Evolutionary conservation across 140 eudicot genomes (phyloP).

Genomic region (Stevia rebaudiana): DNA sequence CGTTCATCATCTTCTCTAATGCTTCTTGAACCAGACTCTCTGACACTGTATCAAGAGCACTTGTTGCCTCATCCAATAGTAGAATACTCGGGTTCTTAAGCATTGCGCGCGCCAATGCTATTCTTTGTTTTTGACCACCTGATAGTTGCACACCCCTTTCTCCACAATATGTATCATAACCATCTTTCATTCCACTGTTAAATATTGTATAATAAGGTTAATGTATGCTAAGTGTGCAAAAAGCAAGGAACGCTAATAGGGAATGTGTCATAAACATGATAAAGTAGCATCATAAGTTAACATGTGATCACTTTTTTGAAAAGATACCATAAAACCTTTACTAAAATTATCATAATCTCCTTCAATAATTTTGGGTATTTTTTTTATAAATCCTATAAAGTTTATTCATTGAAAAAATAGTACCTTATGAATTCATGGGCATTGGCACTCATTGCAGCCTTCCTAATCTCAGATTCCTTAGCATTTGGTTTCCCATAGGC

Average conservation of each 20-base stretch:
- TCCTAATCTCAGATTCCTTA: conserved; percentile 54
- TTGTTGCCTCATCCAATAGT: conserved; percentile 57
- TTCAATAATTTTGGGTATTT: neutral
- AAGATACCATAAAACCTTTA: neutral
- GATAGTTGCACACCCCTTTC: conserved; percentile 63
- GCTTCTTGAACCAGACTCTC: conserved; percentile 69
- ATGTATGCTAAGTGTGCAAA: neutral
- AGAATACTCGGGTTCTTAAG: conserved; percentile 55
- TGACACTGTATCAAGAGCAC: conserved; percentile 57
- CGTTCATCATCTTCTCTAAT: conserved; percentile 54
- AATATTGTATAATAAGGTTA: neutral
- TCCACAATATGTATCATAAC: conserved; percentile 59
- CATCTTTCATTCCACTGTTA: conserved; percentile 63
- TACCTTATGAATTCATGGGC: conserved; percentile 78
- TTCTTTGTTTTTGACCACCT: conserved; percentile 66
- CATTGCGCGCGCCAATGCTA: conserved; percentile 65
- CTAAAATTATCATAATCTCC: too few relatives aligned
- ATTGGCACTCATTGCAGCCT: conserved; percentile 65
- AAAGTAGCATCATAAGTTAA: neutral
- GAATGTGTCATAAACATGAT: neutral
- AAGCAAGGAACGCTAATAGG: neutral
- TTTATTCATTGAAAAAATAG: too few relatives aligned
- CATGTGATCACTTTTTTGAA: neutral
- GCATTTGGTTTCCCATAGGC: conserved; percentile 57
- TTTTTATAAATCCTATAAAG: neutral